Percentiles rank a stretch among this genome's conserved stretches.
These are phyloP conservation scores for Asparagopsis taxiformis DNA, from an alignment of 31 red algal genomes.

Conservation along the genomic window DNA sequence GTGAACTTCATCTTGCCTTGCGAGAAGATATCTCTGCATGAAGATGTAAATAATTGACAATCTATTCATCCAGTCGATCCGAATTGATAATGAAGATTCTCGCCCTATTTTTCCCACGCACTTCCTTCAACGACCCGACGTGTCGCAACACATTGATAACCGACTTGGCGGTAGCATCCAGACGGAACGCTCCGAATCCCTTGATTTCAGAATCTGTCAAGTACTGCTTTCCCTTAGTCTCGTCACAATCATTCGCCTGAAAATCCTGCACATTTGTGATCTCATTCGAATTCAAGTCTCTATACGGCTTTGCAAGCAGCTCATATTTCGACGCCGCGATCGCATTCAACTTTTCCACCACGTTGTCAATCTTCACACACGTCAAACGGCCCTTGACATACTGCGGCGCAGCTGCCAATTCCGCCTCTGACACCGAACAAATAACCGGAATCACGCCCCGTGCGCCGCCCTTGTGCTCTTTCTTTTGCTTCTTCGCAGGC, in stretches of 20 bases:
- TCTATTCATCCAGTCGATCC: neutral
- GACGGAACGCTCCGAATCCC: slow-evolving; percentile 48
- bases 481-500: slow-evolving; percentile 3
- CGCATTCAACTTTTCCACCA: slow-evolving; percentile 33
- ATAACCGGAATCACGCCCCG: slow-evolving; percentile 3
- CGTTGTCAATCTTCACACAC: slow-evolving; percentile 28
- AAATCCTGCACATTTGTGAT: slow-evolving; percentile 39
- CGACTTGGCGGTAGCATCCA: slow-evolving; percentile 67
- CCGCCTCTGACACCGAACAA: slow-evolving; percentile 41
- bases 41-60: neutral
- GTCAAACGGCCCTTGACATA: slow-evolving; percentile 71
- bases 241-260: slow-evolving; percentile 46
- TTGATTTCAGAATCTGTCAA: slow-evolving; percentile 78
- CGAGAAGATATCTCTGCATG: neutral
- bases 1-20: slow-evolving; percentile 24
- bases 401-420: slow-evolving; percentile 61
- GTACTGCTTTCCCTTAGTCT: slow-evolving; percentile 42
- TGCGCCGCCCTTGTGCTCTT: slow-evolving; percentile 1
- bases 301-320: slow-evolving; percentile 22
- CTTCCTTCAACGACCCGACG: slow-evolving; percentile 60
- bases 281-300: slow-evolving; percentile 32
- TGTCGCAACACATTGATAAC: slow-evolving; percentile 71
- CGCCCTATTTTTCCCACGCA: slow-evolving; percentile 60
- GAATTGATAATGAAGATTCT: slow-evolving; percentile 63
- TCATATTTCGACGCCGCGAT: slow-evolving; percentile 47